Percentiles rank a stretch among this genome's conserved stretches.
Evolutionary conservation across 257 asterid species (phyloP).

Genomic region (Ocimum tenuiflorum): DNA sequence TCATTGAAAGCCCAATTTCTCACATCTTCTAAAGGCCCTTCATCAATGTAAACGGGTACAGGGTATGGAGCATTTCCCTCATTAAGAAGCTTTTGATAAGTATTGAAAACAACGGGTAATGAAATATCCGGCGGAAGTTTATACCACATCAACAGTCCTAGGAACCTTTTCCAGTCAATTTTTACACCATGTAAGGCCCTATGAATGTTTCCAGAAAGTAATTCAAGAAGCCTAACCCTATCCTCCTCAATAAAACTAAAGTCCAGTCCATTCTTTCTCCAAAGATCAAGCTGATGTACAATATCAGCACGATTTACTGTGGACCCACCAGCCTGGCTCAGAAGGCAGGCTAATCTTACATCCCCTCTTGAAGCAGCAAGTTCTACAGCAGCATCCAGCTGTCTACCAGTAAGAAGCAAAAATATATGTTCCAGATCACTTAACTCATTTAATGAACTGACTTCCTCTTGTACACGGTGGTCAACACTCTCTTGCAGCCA

Average conservation of each 20-base stretch:
- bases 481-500: constrained; percentile 96
- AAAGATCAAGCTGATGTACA: constrained; percentile 68
- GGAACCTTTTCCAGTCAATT: constrained; percentile 95
- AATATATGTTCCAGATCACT: constrained; percentile 74
- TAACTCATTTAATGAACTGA: constrained; percentile 57
- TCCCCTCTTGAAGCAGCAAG: constrained; percentile 95
- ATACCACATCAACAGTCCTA: constrained; percentile 96
- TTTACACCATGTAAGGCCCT: constrained; percentile 56
- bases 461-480: constrained; percentile 83
- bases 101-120: constrained; percentile 58
- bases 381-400: constrained; percentile 83
- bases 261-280: constrained; percentile 93
- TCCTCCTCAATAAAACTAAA: constrained; percentile 75
- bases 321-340: constrained; percentile 94
- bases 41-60: constrained; percentile 89
- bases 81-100: constrained; percentile 77
- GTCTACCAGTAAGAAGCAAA: constrained; percentile 87
- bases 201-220: constrained; percentile 86
- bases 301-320: constrained; percentile 54
- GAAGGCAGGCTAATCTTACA: constrained; percentile 82
- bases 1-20: constrained; percentile 39
- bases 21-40: constrained; percentile 56
- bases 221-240: constrained; percentile 72
- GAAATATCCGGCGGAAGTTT: constrained; percentile 77
- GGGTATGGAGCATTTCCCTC: constrained; percentile 88